Conservation (phyloP, 2,329 filamentous ascomycete species). For the Lasiodiplodia hormozganensis region DNA sequence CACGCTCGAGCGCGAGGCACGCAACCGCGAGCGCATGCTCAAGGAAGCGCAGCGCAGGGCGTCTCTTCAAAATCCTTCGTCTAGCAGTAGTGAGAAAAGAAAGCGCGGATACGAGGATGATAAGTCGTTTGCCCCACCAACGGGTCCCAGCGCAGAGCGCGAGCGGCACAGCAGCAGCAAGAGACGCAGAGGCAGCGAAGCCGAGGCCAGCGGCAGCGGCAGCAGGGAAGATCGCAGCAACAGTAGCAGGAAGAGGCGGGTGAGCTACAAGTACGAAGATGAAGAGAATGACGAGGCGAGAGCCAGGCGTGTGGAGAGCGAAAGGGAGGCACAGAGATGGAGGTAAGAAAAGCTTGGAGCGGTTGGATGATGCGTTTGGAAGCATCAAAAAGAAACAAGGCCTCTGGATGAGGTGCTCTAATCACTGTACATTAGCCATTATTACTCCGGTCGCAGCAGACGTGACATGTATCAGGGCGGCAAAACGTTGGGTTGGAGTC, state of each 20-base stretch:
- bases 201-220: slow-evolving; percentile 55
- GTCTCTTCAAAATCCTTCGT: slow-evolving; percentile 25
- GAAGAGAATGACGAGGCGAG: slow-evolving; percentile 47
- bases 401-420: background rate
- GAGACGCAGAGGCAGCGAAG: slow-evolving; percentile 27
- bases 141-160: slow-evolving; percentile 55
- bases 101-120: slow-evolving; percentile 48
- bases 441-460: background rate
- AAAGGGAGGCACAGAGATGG: slow-evolving; percentile 60
- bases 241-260: slow-evolving; percentile 53
- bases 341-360: background rate
- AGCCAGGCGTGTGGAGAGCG: slow-evolving; percentile 60
- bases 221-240: slow-evolving; percentile 58
- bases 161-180: slow-evolving; percentile 34
- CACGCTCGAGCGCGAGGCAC: slow-evolving; percentile 71
- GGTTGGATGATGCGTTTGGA: background rate
- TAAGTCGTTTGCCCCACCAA: slow-evolving; percentile 48
- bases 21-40: slow-evolving; percentile 69
- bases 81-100: slow-evolving; percentile 53
- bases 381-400: background rate
- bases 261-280: slow-evolving; percentile 50
- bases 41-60: slow-evolving; percentile 70
- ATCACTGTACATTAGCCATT: slow-evolving; percentile 5
- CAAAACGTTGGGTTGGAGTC: background rate
- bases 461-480: background rate